Percentiles rank a stretch among this genome's conserved stretches.
Evolutionary conservation across 306 rosid genomes (phyloP).

Genomic region (Cucurbita argyrosperma): DNA sequence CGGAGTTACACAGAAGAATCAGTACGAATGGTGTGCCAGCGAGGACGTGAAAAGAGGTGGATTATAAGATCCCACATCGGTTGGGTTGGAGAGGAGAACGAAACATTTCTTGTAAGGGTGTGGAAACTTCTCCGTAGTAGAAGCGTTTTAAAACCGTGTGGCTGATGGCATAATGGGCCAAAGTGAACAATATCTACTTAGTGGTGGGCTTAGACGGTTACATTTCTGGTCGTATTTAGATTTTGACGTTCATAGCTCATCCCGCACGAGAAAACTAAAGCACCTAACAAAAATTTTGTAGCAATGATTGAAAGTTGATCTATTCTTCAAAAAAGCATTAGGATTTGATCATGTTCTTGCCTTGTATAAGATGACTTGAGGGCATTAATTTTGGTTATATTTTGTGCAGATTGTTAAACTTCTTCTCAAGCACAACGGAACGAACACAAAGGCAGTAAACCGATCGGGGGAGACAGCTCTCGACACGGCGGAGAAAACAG

Average conservation of each 20-base stretch:
- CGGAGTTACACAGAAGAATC: no score
- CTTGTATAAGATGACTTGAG: neutral
- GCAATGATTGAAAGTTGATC: neutral
- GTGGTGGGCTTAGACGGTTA: no score
- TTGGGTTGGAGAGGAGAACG: no score
- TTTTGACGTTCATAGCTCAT: neutral
- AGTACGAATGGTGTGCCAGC: no score
- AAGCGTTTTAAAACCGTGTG: no score
- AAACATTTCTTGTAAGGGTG: no score
- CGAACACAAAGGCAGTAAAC: slow-evolving; percentile 35
- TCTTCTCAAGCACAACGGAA: slow-evolving; percentile 41
- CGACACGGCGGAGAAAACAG: slow-evolving; percentile 83
- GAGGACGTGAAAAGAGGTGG: no score
- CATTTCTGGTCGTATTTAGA: neutral
- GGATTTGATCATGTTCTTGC: neutral
- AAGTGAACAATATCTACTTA: no score
- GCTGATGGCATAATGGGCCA: no score
- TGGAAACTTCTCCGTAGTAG: no score
- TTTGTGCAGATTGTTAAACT: slow-evolving; percentile 57
- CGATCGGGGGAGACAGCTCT: slow-evolving; percentile 64
- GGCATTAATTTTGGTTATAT: neutral
- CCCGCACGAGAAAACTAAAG: neutral
- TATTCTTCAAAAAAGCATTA: neutral
- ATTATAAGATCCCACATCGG: no score
- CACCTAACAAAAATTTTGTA: neutral